These are phyloP conservation scores for Pseudoperonospora humuli DNA, from an alignment of 352 stramenopile species.

Conservation along the genomic window DNA sequence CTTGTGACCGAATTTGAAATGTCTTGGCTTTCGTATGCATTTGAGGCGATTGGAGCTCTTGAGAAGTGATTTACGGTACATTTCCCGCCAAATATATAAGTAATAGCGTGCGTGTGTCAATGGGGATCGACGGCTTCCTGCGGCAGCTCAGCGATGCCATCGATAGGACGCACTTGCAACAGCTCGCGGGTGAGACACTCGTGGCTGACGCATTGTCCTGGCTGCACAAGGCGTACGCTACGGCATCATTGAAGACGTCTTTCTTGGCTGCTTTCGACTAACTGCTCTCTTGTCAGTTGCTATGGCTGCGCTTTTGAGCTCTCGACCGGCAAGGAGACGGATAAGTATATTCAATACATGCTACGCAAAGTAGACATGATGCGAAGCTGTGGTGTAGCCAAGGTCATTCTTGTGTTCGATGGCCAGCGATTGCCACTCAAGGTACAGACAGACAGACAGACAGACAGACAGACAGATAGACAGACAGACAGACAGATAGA, in stretches of 20 bases:
- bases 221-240: slow-evolving; percentile 71
- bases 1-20: not conserved
- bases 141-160: slow-evolving; percentile 49
- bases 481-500: too few relatives aligned
- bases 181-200: slow-evolving; percentile 46
- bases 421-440: slow-evolving; percentile 67
- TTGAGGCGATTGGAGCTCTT: not conserved
- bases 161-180: slow-evolving; percentile 40
- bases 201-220: slow-evolving; percentile 71
- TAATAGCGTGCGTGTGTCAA: slow-evolving; percentile 2
- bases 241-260: not conserved
- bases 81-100: slow-evolving; percentile 17
- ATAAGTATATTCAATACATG: slow-evolving; percentile 68
- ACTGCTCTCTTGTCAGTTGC: slow-evolving; percentile 34
- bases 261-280: not conserved
- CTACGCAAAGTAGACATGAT: slow-evolving; percentile 67
- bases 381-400: slow-evolving; percentile 36
- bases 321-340: slow-evolving; percentile 48
- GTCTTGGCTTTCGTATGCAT: not conserved
- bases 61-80: slow-evolving; percentile 2
- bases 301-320: slow-evolving; percentile 75
- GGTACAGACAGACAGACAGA: slow-evolving; percentile 13
- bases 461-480: too few relatives aligned
- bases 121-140: slow-evolving; percentile 67
- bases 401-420: slow-evolving; percentile 69